Evolutionary conservation across 768 basidiomycete species (phyloP).

Genomic region (Lentinula lateritia): DNA sequence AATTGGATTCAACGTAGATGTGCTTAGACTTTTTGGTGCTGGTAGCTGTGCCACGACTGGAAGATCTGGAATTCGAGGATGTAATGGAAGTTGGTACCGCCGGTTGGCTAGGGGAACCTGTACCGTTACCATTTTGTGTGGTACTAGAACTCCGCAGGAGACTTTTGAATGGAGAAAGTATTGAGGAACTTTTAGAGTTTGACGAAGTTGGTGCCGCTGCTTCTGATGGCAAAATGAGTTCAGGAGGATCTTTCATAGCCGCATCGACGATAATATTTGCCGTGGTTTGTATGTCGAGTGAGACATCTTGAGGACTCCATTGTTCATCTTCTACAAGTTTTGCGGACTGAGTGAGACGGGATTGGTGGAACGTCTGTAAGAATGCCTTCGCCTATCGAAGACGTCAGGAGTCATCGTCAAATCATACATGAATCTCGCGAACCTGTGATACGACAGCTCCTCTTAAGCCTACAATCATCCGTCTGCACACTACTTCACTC

Average conservation of each 20-base stretch:
- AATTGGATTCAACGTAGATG: slow-evolving; percentile 74
- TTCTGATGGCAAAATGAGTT: slow-evolving; percentile 41
- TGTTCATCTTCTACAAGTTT: slow-evolving; percentile 94
- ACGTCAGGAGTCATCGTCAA: not conserved
- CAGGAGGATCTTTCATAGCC: slow-evolving; percentile 77
- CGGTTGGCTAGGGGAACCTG: slow-evolving; percentile 10
- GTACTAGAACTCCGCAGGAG: slow-evolving; percentile 5
- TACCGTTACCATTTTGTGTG: slow-evolving; percentile 12
- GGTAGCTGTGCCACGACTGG: slow-evolving; percentile 4
- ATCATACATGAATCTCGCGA: slow-evolving; percentile 10
- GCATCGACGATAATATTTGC: slow-evolving; percentile 71
- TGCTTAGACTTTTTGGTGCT: slow-evolving; percentile 42
- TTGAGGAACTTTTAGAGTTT: slow-evolving; percentile 5
- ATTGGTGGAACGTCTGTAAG: slow-evolving; percentile 81
- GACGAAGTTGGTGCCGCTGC: slow-evolving; percentile 11
- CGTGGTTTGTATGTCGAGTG: slow-evolving; percentile 59
- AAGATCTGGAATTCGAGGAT: slow-evolving; percentile 17
- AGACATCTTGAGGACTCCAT: slow-evolving; percentile 82
- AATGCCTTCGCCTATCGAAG: slow-evolving; percentile 73
- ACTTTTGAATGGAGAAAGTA: slow-evolving; percentile 11
- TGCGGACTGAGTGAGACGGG: slow-evolving; percentile 72
- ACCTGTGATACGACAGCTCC: slow-evolving; percentile 85
- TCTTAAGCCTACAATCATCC: slow-evolving; percentile 91
- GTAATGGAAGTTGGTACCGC: slow-evolving; percentile 10
- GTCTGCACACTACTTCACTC: slow-evolving; percentile 78